A percentile compares a stretch with the other conserved stretches of the same genome.
Conservation (phyloP, 352 stramenopile species). For the Phytophthora palmivora region DNA sequence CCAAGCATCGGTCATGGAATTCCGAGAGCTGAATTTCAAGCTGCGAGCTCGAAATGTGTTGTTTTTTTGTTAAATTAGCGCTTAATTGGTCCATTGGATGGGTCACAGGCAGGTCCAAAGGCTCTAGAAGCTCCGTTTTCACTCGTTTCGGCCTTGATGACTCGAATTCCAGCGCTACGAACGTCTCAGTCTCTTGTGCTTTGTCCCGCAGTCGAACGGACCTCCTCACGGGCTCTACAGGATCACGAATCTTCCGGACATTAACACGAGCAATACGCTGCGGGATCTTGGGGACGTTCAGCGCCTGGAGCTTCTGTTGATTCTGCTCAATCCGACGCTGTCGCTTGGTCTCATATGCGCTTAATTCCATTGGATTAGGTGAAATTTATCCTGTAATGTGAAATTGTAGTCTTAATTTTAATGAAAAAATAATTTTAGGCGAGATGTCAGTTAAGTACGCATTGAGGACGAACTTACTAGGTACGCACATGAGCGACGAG, state of each 20-base stretch:
- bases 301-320: conserved; percentile 45
- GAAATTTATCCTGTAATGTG: too few relatives aligned
- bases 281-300: conserved; percentile 39
- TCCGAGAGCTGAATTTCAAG: conserved; percentile 44
- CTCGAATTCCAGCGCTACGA: background rate
- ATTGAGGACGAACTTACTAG: too few relatives aligned
- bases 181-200: background rate
- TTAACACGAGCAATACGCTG: background rate
- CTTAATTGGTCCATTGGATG: conserved; percentile 2
- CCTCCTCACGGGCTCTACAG: conserved; percentile 26
- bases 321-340: conserved; percentile 62
- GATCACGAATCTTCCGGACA: conserved; percentile 10
- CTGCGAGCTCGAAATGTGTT: conserved; percentile 27
- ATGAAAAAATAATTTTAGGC: too few relatives aligned
- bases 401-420: too few relatives aligned
- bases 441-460: too few relatives aligned
- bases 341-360: conserved; percentile 71
- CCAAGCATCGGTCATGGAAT: conserved; percentile 61
- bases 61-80: too few relatives aligned
- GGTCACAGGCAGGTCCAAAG: conserved; percentile 19
- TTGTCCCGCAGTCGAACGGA: conserved; percentile 21
- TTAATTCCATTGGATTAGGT: conserved; percentile 40
- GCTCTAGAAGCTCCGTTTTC: background rate
- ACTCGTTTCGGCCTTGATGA: conserved; percentile 3
- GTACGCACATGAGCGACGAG: conserved; percentile 12